Evolutionary conservation across 805 yeast genomes (phyloP), one percentile per base, ranked within the genome.

Genomic region (Starmerella bacillaris): DNA sequence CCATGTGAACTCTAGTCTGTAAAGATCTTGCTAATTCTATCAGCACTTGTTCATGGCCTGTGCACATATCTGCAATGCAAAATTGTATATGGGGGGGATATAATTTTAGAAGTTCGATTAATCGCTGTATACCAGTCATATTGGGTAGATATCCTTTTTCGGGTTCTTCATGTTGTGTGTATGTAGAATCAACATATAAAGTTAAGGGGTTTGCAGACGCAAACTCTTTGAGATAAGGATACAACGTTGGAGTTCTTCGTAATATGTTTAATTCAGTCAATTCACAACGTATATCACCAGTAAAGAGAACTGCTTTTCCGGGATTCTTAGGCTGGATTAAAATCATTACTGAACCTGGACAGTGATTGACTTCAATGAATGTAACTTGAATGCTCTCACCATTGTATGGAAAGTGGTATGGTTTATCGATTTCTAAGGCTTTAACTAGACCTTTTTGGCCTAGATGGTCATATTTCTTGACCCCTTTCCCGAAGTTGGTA

Each of bases 201-300:
- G 60, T 60, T 33, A 66, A 65, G 8, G 68, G 47, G 1, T 39
- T 36, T 17, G 50, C 55, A 3, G 50, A 30, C 1, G 61, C 59
- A 2, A 46, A 36, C 11, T 11, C 7, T 8, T 6, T 21, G 5
- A 52, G 45, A 39, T 59, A 72, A 0, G 72, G 70, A 14, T 58
- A 44, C 9, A 72, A 42, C 3, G 45, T 40, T 1, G 66, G 64
- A 33, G 63, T 60, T 20, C 54, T 56, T 1, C 41, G 39, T n/a
- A 64, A 45, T 9, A 54, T 37, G 14, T 60, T 54, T 1, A 61
- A 49, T 64, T 70, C 68, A 68, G 71, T 66, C 1, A 41, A 31
- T 46, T 72, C 77, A 5, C 73, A 73, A 19, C 75, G 53, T 7
- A 68, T 37, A 45, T 72, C 78, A 2, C 77, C 78, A 0, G 77